Base-by-base conservation (phyloP, 2,329 filamentous ascomycete species). In the Colletotrichum spaethianum region DNA sequence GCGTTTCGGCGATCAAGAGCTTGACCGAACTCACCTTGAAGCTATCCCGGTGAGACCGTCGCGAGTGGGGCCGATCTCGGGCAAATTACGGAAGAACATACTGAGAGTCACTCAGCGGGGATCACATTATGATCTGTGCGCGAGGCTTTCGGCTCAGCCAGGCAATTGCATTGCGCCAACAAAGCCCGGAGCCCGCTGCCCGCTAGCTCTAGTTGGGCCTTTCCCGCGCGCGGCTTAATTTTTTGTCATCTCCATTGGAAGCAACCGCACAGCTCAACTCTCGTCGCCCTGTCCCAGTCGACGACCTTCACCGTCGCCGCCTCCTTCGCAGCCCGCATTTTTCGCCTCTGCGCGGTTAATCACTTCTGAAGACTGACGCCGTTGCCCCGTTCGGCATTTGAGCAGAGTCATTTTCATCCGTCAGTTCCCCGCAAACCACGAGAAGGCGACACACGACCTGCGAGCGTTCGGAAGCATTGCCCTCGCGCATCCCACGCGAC, bases 161-260 rank as follows among this genome's bases (percentile, higher is more conserved):
- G 59, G 69, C 69, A 72, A 56, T 72, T 66, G 65, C 60, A 59
- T 64, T 70, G 65, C 70, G 65, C 70, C 65, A 72, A 60, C 70
- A 69, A 72, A 72, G 65, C 70, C 53, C 64, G 69, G 50, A 63
- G 50, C 63, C 69, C 69, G 69, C 69, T 63, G 31, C 52, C 59
- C 53, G 69, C 38, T 72, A 72, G 69, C 59, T 69, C 66, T 53
- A 72, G 65, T 52, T 70, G 57, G 63, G 63, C 59, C 59, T 64
- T 67, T 72, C 64, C 63, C 48, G 66, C 65, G 70, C 70, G 65
- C 70, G 52, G 59, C 65, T 61, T 72, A 69, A 64, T 69, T 72
- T 72, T 72, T 72, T 72, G 65, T 62, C 64, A 68, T 64, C 66
- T 55, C 46, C 53, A 55, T 48, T 60, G 53, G 70, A 60, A 64